Evolutionary conservation across 192 early-diverging fungal genomes (phyloP).

Genomic region (Anaeromyces robustus): DNA sequence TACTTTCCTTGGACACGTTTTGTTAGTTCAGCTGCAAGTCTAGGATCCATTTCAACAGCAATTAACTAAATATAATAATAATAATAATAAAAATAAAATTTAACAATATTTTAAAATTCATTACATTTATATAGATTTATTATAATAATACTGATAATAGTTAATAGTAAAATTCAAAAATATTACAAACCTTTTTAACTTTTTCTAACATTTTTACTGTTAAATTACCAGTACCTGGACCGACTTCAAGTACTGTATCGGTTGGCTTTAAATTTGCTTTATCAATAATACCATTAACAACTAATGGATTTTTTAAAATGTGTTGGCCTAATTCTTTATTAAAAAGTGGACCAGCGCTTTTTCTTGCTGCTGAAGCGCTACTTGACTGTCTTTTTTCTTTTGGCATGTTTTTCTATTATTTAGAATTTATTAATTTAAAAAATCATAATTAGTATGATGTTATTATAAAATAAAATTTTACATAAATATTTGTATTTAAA

Average conservation of each 20-base stretch:
- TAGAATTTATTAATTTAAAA: too few relatives aligned
- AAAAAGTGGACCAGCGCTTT: constrained; percentile 60
- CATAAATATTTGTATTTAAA: too few relatives aligned
- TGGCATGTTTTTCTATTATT: background rate
- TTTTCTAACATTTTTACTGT: constrained; percentile 84
- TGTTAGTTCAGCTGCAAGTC: constrained; percentile 86
- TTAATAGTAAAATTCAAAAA: too few relatives aligned
- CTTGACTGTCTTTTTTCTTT: background rate
- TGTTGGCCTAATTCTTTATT: constrained; percentile 97
- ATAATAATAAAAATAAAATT: background rate
- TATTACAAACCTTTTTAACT: constrained; percentile 73
- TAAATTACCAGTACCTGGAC: constrained; percentile 98
- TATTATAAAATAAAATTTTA: too few relatives aligned
- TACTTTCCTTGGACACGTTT: constrained; percentile 95
- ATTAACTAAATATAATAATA: constrained; percentile 10
- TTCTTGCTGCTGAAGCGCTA: background rate
- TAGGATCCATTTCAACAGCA: constrained; percentile 91
- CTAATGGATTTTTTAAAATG: constrained; percentile 94
- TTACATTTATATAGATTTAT: background rate
- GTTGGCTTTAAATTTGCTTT: constrained; percentile 60
- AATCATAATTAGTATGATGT: too few relatives aligned
- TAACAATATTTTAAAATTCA: background rate
- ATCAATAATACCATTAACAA: constrained; percentile 90
- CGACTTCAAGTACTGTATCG: constrained; percentile 79
- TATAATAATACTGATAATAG: constrained; percentile 22